Conservation (phyloP, 306 rosid genomes). For the Senna tora region DNA sequence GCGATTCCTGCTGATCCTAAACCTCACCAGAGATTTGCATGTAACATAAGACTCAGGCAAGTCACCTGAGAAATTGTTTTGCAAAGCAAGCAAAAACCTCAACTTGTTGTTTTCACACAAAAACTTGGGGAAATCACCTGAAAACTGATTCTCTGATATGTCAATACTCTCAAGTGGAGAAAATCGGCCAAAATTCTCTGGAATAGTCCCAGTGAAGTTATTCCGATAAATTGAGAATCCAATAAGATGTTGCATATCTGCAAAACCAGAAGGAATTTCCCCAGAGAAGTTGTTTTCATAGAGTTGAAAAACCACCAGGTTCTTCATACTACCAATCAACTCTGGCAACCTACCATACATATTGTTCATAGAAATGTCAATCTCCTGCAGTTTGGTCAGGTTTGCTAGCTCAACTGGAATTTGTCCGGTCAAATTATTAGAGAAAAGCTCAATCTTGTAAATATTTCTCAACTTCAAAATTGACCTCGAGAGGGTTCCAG, state of each 20-base stretch:
- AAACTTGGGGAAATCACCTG: slow-evolving; percentile 83
- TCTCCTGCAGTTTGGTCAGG: slow-evolving; percentile 71
- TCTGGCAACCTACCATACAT: slow-evolving; percentile 69
- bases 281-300: slow-evolving; percentile 79
- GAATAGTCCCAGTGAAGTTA: slow-evolving; percentile 71
- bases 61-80: slow-evolving; percentile 77
- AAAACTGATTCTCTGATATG: slow-evolving; percentile 90
- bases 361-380: slow-evolving; percentile 74
- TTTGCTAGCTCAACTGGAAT: slow-evolving; percentile 71
- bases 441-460: slow-evolving; percentile 71
- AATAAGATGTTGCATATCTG: slow-evolving; percentile 69
- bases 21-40: slow-evolving; percentile 76
- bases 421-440: slow-evolving; percentile 70
- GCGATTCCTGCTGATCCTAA: slow-evolving; percentile 67
- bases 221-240: slow-evolving; percentile 77
- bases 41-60: slow-evolving; percentile 63
- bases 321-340: slow-evolving; percentile 64
- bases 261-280: slow-evolving; percentile 81
- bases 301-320: slow-evolving; percentile 76
- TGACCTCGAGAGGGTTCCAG: slow-evolving; percentile 73
- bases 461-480: slow-evolving; percentile 68
- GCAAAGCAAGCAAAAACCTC: slow-evolving; percentile 78
- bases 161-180: slow-evolving; percentile 77
- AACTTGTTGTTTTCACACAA: slow-evolving; percentile 71
- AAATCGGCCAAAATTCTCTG: slow-evolving; percentile 66